Conservation (phyloP, 2,329 filamentous ascomycete genomes). For the Leptosphaerulina australis region DNA sequence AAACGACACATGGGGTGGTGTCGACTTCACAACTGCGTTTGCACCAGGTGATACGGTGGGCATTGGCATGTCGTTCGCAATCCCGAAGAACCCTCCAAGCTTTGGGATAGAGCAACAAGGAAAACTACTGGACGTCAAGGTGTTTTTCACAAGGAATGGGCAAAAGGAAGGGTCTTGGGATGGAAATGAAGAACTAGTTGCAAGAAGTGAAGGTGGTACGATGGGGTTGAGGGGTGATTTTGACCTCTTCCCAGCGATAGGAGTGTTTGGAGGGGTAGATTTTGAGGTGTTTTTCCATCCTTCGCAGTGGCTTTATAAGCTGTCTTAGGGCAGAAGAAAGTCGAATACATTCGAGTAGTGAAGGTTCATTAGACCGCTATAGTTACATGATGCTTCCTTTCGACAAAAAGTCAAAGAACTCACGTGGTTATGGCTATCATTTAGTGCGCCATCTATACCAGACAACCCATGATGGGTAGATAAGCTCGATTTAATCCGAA, state of each 20-base stretch:
- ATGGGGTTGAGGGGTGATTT: constrained; percentile 72
- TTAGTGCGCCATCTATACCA: too few relatives aligned
- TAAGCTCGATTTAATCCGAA: too few relatives aligned
- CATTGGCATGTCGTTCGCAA: constrained; percentile 69
- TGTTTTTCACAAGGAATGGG: constrained; percentile 76
- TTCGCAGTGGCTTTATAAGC: constrained; percentile 61
- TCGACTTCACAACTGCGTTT: constrained; percentile 70
- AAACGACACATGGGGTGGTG: constrained; percentile 76
- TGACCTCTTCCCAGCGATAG: constrained; percentile 73
- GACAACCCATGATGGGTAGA: too few relatives aligned
- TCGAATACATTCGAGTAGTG: too few relatives aligned
- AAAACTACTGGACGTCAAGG: constrained; percentile 56
- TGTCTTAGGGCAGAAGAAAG: constrained; percentile 29
- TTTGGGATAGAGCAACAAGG: constrained; percentile 37
- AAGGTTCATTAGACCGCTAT: too few relatives aligned
- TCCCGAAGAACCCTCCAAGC: constrained; percentile 46
- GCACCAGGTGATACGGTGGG: constrained; percentile 70
- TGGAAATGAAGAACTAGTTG: constrained; percentile 75
- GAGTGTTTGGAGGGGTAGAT: constrained; percentile 70
- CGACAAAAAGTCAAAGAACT: too few relatives aligned
- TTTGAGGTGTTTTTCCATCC: constrained; percentile 71
- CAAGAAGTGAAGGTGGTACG: constrained; percentile 64
- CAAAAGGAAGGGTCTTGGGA: constrained; percentile 67
- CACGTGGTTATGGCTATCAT: too few relatives aligned
- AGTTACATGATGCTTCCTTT: too few relatives aligned